Percentiles rank a stretch among this genome's conserved stretches.
These are phyloP conservation scores for Podila clonocystis DNA, from an alignment of 192 early-diverging fungal species.

Conservation along the genomic window DNA sequence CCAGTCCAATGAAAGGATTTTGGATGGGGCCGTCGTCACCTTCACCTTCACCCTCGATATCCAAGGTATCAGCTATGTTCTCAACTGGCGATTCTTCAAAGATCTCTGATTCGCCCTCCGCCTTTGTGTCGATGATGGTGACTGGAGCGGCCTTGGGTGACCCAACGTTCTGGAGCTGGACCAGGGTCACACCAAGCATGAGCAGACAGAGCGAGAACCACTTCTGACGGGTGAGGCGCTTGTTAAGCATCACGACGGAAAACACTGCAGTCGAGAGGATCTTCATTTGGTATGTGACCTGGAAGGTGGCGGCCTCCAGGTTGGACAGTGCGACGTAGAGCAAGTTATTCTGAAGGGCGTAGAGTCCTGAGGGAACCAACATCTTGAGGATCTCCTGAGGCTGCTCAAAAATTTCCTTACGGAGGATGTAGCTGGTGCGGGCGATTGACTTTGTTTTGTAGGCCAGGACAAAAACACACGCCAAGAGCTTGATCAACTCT, in stretches of 20 bases:
- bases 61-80: conserved; percentile 15
- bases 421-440: conserved; percentile 51
- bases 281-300: conserved; percentile 93
- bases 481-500: conserved; percentile 85
- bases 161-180: conserved; percentile 72
- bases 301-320: conserved; percentile 88
- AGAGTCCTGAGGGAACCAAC: conserved; percentile 80
- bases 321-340: conserved; percentile 82
- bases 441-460: conserved; percentile 55
- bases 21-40: conserved; percentile 49
- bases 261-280: conserved; percentile 91
- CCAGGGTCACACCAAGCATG: conserved; percentile 84
- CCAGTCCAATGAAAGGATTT: conserved; percentile 69
- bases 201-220: conserved; percentile 81
- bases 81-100: conserved; percentile 28
- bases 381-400: conserved; percentile 77
- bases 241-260: conserved; percentile 78
- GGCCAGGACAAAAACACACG: conserved; percentile 58
- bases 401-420: conserved; percentile 67
- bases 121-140: conserved; percentile 23
- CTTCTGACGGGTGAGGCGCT: conserved; percentile 67
- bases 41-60: conserved; percentile 7
- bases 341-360: conserved; percentile 90
- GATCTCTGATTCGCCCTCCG: conserved; percentile 18
- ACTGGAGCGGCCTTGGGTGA: conserved; percentile 3